These are phyloP conservation scores for Pecoramyces ruminantium DNA, from an alignment of 192 early-diverging fungal genomes.

Conservation along the genomic window DNA sequence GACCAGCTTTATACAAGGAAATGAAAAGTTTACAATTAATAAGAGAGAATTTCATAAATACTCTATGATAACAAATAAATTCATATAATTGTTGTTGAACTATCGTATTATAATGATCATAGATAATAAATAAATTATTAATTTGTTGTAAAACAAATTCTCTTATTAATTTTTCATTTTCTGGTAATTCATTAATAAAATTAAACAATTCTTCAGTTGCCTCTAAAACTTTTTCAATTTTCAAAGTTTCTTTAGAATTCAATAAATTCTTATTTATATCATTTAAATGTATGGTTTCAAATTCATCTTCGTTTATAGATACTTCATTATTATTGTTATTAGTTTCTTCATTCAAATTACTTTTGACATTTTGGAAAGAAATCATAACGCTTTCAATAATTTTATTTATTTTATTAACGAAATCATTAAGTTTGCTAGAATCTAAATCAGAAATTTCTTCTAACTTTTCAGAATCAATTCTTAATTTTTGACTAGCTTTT, in stretches of 20 bases:
- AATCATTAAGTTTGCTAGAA: background rate
- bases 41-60: slow-evolving; percentile 52
- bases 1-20: slow-evolving; percentile 62
- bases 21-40: slow-evolving; percentile 52
- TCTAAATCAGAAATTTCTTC: background rate
- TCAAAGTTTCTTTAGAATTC: background rate
- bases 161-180: background rate
- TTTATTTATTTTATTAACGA: background rate
- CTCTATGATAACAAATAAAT: slow-evolving; percentile 25
- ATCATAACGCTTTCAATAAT: background rate
- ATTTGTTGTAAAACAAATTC: background rate
- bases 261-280: background rate
- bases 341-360: background rate
- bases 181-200: background rate
- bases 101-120: background rate
- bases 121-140: background rate
- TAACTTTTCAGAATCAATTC: background rate
- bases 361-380: background rate
- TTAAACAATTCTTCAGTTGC: background rate
- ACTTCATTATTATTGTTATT: background rate
- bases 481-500: background rate
- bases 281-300: background rate
- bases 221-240: background rate
- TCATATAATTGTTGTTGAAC: background rate
- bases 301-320: background rate